These are phyloP conservation scores for Kingdonia uniflora DNA, from an alignment of 164 flowering plant genomes.

Conservation along the genomic window DNA sequence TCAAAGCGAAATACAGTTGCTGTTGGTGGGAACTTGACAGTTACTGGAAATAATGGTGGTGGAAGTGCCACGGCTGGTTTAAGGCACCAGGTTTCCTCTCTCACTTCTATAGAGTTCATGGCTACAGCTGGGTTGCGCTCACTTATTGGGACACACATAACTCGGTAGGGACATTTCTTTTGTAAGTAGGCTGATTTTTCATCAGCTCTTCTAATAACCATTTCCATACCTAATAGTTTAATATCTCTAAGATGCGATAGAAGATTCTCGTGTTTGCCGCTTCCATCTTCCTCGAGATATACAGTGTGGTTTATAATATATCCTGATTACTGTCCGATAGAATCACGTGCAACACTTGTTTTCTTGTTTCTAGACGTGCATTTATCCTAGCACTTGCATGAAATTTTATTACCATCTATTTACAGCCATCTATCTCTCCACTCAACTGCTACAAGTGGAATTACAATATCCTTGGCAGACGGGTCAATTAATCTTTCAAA, in stretches of 20 bases:
- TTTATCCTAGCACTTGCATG: no score
- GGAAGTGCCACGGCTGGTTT: constrained; percentile 60
- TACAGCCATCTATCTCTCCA: constrained; percentile 61
- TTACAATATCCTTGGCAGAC: constrained; percentile 70
- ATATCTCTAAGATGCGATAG: no score
- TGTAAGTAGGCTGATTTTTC: constrained; percentile 1
- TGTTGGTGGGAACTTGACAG: constrained; percentile 76
- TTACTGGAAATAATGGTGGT: constrained; percentile 57
- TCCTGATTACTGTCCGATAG: no score
- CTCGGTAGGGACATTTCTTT: constrained; percentile 47
- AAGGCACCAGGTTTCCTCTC: constrained; percentile 68
- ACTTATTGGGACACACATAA: constrained; percentile 59
- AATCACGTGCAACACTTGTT: neutral
- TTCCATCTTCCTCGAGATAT: no score
- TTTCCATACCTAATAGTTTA: no score
- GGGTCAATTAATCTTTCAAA: constrained; percentile 87
- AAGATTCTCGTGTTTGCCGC: no score
- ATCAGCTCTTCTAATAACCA: no score
- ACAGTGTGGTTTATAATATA: no score
- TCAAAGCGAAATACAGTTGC: constrained; percentile 58
- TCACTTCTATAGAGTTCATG: constrained; percentile 59
- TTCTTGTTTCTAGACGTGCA: no score
- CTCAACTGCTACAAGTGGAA: constrained; percentile 72
- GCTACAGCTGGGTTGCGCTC: constrained; percentile 75
- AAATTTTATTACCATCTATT: neutral